These are phyloP conservation scores for Russula virescens DNA, from an alignment of 768 basidiomycete species.

Conservation along the genomic window DNA sequence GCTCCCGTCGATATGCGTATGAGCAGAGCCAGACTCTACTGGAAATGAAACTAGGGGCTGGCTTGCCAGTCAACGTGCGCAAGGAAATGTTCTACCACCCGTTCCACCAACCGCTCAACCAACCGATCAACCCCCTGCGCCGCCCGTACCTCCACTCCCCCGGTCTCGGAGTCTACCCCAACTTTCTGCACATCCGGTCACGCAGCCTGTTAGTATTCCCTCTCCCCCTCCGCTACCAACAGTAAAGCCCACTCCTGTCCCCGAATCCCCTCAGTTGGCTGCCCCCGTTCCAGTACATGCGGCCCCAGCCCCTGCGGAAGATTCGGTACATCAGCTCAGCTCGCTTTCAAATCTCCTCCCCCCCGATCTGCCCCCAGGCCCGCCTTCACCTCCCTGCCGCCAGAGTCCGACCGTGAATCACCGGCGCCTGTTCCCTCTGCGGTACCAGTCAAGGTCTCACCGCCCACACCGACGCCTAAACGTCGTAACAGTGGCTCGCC, in stretches of 20 bases:
- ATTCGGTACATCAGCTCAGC: slow-evolving; percentile 32
- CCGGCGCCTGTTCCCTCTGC: too few relatives aligned
- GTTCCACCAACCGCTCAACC: not conserved
- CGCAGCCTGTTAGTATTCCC: not conserved
- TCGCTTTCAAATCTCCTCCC: slow-evolving; percentile 51
- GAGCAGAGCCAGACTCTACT: slow-evolving; percentile 67
- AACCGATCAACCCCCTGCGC: slow-evolving; percentile 9
- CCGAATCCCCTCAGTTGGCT: slow-evolving; percentile 16
- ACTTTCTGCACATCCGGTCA: slow-evolving; percentile 16
- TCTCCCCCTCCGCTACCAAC: slow-evolving; percentile 6
- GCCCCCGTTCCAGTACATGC: slow-evolving; percentile 26
- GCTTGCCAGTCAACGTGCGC: slow-evolving; percentile 58
- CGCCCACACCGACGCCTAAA: slow-evolving; percentile 48
- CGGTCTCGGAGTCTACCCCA: slow-evolving; percentile 24
- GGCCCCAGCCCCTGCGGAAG: slow-evolving; percentile 23
- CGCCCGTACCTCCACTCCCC: slow-evolving; percentile 17
- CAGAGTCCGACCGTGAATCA: too few relatives aligned
- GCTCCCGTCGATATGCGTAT: slow-evolving; percentile 85
- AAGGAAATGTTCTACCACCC: too few relatives aligned
- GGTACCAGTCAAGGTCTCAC: slow-evolving; percentile 36
- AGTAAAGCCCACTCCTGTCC: slow-evolving; percentile 9
- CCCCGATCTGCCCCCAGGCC: too few relatives aligned
- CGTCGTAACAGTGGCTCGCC: slow-evolving; percentile 42
- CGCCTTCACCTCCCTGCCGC: too few relatives aligned
- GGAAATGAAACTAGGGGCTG: slow-evolving; percentile 63